These are phyloP conservation scores for Dioszegia aurantiaca DNA, from an alignment of 768 basidiomycete species.

Conservation along the genomic window DNA sequence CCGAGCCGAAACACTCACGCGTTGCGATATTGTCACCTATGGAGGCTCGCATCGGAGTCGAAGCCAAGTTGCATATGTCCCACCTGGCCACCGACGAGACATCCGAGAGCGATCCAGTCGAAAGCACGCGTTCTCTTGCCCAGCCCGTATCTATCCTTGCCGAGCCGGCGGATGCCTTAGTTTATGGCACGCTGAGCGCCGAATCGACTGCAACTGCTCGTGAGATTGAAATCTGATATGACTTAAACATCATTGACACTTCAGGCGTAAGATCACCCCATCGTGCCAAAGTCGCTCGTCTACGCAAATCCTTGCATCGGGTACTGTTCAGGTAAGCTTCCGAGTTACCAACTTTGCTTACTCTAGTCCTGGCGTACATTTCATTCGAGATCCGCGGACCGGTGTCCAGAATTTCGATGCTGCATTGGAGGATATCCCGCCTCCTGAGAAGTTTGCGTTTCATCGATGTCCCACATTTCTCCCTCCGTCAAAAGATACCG, in stretches of 20 bases:
- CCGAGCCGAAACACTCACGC: too few species aligned
- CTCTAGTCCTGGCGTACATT: conserved; percentile 77
- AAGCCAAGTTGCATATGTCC: too few species aligned
- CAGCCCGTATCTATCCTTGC: too few species aligned
- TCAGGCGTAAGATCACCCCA: conserved; percentile 30
- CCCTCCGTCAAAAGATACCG: conserved; percentile 72
- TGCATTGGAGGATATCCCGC: conserved; percentile 68
- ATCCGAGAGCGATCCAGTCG: too few species aligned
- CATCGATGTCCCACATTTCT: conserved; percentile 71
- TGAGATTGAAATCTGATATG: too few species aligned
- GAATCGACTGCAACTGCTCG: neutral
- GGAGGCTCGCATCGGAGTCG: too few species aligned
- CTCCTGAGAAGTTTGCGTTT: conserved; percentile 79
- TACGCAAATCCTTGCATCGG: conserved; percentile 67
- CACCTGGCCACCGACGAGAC: too few species aligned
- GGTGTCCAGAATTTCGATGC: conserved; percentile 77
- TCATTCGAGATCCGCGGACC: conserved; percentile 80
- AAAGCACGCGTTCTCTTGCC: too few species aligned
- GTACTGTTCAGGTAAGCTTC: conserved; percentile 70
- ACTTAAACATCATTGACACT: too few species aligned
- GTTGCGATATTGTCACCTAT: too few species aligned
- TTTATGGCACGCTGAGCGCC: neutral
- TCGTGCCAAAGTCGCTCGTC: conserved; percentile 61
- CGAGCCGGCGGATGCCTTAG: neutral
- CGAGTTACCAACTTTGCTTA: conserved; percentile 13